Percentiles rank a stretch among this genome's conserved stretches.
Conservation (phyloP, 164 flowering plant genomes). For the Chloranthus sessilifolius region DNA sequence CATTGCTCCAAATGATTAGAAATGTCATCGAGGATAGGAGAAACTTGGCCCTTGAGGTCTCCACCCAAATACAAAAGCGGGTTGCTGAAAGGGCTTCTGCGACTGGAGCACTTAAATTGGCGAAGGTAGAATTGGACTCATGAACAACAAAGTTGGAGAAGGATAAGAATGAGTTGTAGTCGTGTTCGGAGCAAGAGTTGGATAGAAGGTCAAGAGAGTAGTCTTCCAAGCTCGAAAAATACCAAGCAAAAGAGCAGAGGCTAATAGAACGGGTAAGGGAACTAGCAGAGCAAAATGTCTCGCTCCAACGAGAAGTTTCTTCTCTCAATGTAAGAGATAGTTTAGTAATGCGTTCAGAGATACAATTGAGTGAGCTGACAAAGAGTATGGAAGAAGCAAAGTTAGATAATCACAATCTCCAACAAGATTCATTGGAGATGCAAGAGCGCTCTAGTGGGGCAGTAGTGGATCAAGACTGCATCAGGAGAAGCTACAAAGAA, state of each 20-base stretch:
- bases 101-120: conserved; percentile 43
- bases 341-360: conserved; percentile 33
- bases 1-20: conserved; percentile 46
- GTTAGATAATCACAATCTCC: conserved; percentile 42
- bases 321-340: conserved; percentile 50
- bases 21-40: conserved; percentile 45
- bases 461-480: conserved; percentile 44
- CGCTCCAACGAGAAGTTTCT: conserved; percentile 82
- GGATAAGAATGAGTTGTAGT: conserved; percentile 74
- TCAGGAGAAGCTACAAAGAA: conserved; percentile 54
- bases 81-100: conserved; percentile 52
- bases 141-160: conserved; percentile 51
- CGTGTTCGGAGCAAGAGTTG: conserved; percentile 65
- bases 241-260: conserved; percentile 75
- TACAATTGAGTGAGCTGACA: conserved; percentile 44
- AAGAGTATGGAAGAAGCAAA: conserved; percentile 32
- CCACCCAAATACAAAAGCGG: conserved; percentile 42
- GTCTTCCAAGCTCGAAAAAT: conserved; percentile 78
- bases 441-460: conserved; percentile 40
- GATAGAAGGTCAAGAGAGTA: conserved; percentile 89
- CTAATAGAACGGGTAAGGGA: conserved; percentile 89
- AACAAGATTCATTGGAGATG: conserved; percentile 34
- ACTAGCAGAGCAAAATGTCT: conserved; percentile 92
- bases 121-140: conserved; percentile 43
- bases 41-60: conserved; percentile 66